Evolutionary conservation across 164 flowering plant genomes (phyloP), one percentile per base, ranked within the genome.

Genomic region (Vitis amurensis): DNA sequence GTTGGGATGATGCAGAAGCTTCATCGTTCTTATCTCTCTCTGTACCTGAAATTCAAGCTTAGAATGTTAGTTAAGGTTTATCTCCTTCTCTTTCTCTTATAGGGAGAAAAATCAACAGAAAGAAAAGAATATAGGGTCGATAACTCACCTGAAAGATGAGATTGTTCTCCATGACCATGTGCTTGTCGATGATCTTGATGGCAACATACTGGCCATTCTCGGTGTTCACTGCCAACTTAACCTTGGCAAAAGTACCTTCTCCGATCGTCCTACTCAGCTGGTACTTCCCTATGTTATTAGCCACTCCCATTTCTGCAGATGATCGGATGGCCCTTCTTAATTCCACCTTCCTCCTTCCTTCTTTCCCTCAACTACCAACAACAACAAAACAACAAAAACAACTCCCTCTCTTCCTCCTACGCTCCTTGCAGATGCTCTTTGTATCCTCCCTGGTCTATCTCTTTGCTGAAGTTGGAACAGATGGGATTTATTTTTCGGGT

Each of bases 221-320:
- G 9, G 68, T 76, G 76, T 90, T 79, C 9, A 73, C 62, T 5
- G 83, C 97, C 13, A 87, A 74, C 80, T 86, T 89, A 5, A 91
- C 97, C 84, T 90, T 91, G 30, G 97, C 91, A 67, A 88, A 90
- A 66, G 67, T 82, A 1, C 97, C 97, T 76, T 87, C 91, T n/a
- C 97, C 94, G 13, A 91, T 83, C 6, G 86, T 84, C 59, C 82
- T 62, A 11, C 84, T 74, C 0, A 91, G 79, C 78, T 80, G 82
- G 73, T 90, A 90, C 70, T 84, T 90, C 13, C 93, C 94, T 30
- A 88, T 73, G 14, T 49, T 81, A 50, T 63, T 73, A 11, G 73
- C 74, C 68, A 51, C 71, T 31, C 91, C 90, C 96, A 91, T 91
- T 47, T 1, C 23, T 8, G 49, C 14, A 31, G 19, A n/a, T 53